Base-by-base conservation (phyloP, 345 rosid genomes). In the Pugionium dolabratum region DNA sequence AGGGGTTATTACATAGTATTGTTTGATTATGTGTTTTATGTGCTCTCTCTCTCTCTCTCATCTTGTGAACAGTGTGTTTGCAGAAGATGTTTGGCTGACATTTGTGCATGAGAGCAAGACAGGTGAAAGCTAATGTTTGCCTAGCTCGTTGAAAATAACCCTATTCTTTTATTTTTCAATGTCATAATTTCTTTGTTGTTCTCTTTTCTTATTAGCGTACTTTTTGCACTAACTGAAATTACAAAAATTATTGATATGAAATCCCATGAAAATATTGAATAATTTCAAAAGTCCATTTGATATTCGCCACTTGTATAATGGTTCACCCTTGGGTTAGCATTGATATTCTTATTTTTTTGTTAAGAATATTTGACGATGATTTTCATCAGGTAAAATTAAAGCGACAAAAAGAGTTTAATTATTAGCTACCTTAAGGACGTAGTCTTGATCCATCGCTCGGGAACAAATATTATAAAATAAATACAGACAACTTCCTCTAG, bases 161-260 rank as follows among this genome's bases (percentile, higher is more conserved):
- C 25, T 56, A 56, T 64, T 72, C 59, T 72, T 64, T 72, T 34
- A 46, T 71, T 63, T 58, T 55, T 63, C 57, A 32, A 32, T 59
- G 41, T 29, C 35, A 26, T 41, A 4, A 29, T 30, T 30, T 39
- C 0, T 46, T 4, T 47, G 9, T 43, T n/a, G 4, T 9, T 36
- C 28, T 9, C 5, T 18, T 11, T 40, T 32, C 40, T 11, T 37
- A 2, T 2, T 37, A 7, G 3, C 48, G 29, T 8, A 60, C 18
- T 31, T 8, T 54, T 5, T 50, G 55, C 37, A 31, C 31, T 10
- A 2, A 33, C 5, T 51, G 7, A 30, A 50, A 5, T 11, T 11
- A 44, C 47, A 11, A 44, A 27, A 7, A 36, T 5, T 5, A 44
- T 4, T 5, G n/a, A 2, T 5, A 1, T 5, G 47, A 11, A n/a